Evolutionary conservation across 2,329 filamentous ascomycete genomes (phyloP).

Genomic region (Fusarium sororula): DNA sequence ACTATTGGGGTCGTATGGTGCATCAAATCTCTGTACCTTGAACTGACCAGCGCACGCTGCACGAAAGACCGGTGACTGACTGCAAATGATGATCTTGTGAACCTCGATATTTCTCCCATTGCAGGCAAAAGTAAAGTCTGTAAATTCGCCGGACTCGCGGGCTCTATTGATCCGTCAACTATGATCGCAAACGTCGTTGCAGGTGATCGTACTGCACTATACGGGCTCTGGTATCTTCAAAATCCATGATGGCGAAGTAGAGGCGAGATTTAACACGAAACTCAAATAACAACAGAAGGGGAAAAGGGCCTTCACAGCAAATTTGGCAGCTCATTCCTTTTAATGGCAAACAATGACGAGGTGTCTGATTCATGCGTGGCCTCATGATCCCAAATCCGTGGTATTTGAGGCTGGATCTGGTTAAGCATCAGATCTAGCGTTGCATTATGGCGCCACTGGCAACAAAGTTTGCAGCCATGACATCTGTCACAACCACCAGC

Average conservation of each 20-base stretch:
- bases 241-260: not conserved
- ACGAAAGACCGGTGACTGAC: slow-evolving; percentile 8
- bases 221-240: not conserved
- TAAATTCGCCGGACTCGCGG: not conserved
- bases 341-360: not conserved
- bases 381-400: not conserved
- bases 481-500: not conserved
- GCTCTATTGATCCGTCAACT: not conserved
- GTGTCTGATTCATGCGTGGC: slow-evolving; percentile 5
- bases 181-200: fast-evolving
- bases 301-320: too few relatives aligned
- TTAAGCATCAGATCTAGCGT: not conserved
- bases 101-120: not conserved
- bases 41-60: slow-evolving; percentile 10
- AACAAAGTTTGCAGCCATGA: not conserved
- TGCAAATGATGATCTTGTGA: slow-evolving; percentile 8
- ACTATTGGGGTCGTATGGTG: too few relatives aligned
- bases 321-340: not conserved
- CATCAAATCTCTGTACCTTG: not conserved
- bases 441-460: slow-evolving; percentile 4
- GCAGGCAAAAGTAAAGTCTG: not conserved
- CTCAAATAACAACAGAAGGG: too few relatives aligned
- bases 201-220: not conserved
- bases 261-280: too few relatives aligned
- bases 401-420: not conserved